Evolutionary conservation across 371 early-diverging fungal species (phyloP).

Genomic region (Chytridium lagenaria): DNA sequence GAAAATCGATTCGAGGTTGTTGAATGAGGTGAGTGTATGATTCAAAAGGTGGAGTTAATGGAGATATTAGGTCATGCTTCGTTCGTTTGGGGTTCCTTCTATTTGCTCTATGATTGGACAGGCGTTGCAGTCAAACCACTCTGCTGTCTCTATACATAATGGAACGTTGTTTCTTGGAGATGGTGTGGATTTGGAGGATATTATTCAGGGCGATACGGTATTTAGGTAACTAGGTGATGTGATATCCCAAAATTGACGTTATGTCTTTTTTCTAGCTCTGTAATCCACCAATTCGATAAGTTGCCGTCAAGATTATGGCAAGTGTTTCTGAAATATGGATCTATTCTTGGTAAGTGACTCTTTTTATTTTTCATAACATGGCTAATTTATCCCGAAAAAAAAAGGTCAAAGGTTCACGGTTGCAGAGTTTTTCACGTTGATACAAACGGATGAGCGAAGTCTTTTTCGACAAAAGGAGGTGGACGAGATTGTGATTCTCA

Average conservation of each 20-base stretch:
- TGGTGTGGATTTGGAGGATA: not conserved
- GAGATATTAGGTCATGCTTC: not conserved
- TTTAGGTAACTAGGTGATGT: not conserved
- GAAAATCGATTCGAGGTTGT: not conserved
- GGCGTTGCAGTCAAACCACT: not conserved
- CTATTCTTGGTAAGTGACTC: not conserved
- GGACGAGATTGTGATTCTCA: not conserved
- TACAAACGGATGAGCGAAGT: not conserved
- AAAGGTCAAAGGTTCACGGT: conserved; percentile 4
- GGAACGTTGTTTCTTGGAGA: not conserved
- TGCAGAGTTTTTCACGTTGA: not conserved
- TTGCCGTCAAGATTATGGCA: not conserved
- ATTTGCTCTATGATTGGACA: not conserved
- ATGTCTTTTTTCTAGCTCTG: not conserved
- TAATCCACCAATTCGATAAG: not conserved
- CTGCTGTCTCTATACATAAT: not conserved
- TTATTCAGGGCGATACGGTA: not conserved
- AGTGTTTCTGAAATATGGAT: conserved; percentile 2
- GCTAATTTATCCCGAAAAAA: too few species aligned
- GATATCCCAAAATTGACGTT: not conserved
- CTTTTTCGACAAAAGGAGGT: conserved; percentile 5
- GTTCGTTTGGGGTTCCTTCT: conserved; percentile 4
- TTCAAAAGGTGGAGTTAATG: not conserved
- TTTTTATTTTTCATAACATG: not conserved
- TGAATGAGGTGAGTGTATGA: not conserved